Conservation (phyloP, 306 rosid genomes). For the Echinosophora koreensis region DNA sequence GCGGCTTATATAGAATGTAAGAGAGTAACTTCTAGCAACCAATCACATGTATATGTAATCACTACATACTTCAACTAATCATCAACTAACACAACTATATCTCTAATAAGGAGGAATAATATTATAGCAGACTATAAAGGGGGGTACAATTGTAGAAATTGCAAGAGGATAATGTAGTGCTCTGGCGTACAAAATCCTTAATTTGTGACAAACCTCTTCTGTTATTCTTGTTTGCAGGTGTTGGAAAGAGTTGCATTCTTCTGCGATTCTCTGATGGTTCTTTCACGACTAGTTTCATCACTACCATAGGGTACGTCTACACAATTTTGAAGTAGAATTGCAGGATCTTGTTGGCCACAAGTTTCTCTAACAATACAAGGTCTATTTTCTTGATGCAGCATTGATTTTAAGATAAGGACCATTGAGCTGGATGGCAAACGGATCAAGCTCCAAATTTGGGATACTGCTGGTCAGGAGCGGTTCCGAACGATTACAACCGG, state of each 20-base stretch:
- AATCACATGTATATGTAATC: no score
- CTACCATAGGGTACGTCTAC: constrained; percentile 87
- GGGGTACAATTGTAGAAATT: background rate
- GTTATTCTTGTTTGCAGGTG: constrained; percentile 68
- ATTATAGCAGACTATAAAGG: background rate
- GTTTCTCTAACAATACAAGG: constrained; percentile 42
- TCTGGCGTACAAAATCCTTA: constrained; percentile 6
- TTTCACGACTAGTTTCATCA: constrained; percentile 93
- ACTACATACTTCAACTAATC: background rate
- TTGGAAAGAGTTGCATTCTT: constrained; percentile 98
- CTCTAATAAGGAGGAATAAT: constrained; percentile 7
- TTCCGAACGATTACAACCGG: constrained; percentile 97
- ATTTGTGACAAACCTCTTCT: constrained; percentile 3
- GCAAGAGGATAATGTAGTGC: background rate
- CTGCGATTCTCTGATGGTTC: constrained; percentile 97
- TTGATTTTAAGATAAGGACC: constrained; percentile 93
- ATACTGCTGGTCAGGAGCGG: constrained; percentile 98
- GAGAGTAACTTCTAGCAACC: no score
- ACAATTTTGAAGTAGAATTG: constrained; percentile 31
- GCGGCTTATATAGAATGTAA: background rate
- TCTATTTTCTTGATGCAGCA: constrained; percentile 64
- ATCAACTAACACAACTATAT: background rate
- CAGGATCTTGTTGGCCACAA: constrained; percentile 8
- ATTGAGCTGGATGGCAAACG: constrained; percentile 95
- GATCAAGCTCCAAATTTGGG: constrained; percentile 97